These are phyloP conservation scores for Goffeauzyma gilvescens DNA, from an alignment of 768 basidiomycete genomes.

Conservation along the genomic window DNA sequence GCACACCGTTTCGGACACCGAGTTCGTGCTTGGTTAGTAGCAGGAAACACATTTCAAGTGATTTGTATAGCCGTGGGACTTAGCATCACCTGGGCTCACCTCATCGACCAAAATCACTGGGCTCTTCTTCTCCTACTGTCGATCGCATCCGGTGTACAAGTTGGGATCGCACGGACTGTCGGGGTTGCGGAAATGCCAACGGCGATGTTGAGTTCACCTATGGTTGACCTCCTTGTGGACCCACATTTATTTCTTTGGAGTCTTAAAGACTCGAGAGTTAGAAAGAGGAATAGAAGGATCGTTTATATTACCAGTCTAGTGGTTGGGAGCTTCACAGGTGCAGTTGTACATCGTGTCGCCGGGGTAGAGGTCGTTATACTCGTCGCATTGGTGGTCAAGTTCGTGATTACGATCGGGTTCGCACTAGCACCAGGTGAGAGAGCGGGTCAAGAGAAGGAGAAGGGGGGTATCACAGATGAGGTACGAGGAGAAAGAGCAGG, in stretches of 20 bases:
- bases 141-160: slow-evolving; percentile 4
- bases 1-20: slow-evolving; percentile 1
- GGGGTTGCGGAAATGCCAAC: slow-evolving; percentile 6
- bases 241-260: neutral
- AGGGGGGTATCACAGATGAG: too few relatives aligned
- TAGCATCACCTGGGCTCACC: neutral
- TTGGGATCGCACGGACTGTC: slow-evolving; percentile 1
- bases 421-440: too few relatives aligned
- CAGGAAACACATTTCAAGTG: neutral
- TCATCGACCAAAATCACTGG: slow-evolving; percentile 1
- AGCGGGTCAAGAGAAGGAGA: too few relatives aligned
- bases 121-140: slow-evolving; percentile 4
- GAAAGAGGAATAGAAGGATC: slow-evolving; percentile 4
- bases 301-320: neutral
- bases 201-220: slow-evolving; percentile 5
- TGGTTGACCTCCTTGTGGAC: slow-evolving; percentile 5
- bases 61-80: neutral
- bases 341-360: neutral
- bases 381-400: neutral
- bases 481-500: too few relatives aligned
- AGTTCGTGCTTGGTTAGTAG: slow-evolving; percentile 3
- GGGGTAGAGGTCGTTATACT: neutral
- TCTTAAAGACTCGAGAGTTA: neutral
- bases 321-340: neutral
- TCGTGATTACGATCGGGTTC: neutral